phyloP scores from a whole-genome alignment of 352 stramenopile genomes.

The Phytophthora brassicae region DNA sequence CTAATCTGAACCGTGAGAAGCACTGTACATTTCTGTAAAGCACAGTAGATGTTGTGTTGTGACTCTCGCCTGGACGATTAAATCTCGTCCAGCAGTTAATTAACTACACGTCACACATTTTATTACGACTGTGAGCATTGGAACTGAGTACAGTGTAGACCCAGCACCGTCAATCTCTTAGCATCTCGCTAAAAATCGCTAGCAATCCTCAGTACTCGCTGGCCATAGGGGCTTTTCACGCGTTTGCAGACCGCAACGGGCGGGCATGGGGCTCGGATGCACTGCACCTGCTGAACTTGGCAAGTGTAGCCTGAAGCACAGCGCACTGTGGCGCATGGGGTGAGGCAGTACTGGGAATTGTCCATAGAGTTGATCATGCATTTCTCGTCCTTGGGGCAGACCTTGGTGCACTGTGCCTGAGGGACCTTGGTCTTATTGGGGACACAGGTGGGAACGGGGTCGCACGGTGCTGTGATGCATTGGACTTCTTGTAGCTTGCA shows the following conservation, averaged over 20 bases:
- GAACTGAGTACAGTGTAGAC: not conserved
- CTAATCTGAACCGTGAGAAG: too few species aligned
- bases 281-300: conserved; percentile 26
- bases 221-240: conserved; percentile 7
- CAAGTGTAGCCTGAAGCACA: conserved; percentile 21
- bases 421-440: not conserved
- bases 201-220: conserved; percentile 4
- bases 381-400: conserved; percentile 17
- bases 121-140: not conserved
- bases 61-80: too few species aligned
- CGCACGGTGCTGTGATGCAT: conserved; percentile 21
- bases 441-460: conserved; percentile 22
- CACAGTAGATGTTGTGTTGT: too few species aligned
- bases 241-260: conserved; percentile 25
- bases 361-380: conserved; percentile 25
- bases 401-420: conserved; percentile 18
- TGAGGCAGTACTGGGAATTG: conserved; percentile 24
- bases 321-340: conserved; percentile 19
- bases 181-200: not conserved
- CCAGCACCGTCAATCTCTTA: too few species aligned
- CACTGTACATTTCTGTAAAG: too few species aligned
- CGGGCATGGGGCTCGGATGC: conserved; percentile 22
- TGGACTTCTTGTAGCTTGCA: conserved; percentile 20
- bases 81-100: too few species aligned
- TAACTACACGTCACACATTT: too few species aligned